Evolutionary conservation across 495 filamentous ascomycete species (phyloP).

Genomic region (Alectoria sarmentosa): DNA sequence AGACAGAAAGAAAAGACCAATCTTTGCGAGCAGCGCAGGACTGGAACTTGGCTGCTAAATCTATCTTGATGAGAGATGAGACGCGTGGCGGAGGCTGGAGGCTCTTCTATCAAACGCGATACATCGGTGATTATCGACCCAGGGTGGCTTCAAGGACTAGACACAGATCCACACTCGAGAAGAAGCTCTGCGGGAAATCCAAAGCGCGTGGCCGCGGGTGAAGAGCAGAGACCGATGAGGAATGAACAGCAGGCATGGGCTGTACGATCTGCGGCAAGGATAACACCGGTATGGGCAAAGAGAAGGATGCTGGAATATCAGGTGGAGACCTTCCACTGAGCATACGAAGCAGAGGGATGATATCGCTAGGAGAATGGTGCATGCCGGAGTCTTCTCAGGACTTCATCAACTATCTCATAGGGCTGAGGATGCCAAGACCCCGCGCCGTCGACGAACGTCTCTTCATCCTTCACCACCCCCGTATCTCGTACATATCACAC

Average conservation of each 20-base stretch:
- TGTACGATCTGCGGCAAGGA: not conserved
- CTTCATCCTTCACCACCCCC: not conserved
- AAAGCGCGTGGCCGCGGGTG: not conserved
- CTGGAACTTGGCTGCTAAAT: not conserved
- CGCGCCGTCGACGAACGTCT: not conserved
- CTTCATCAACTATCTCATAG: not conserved
- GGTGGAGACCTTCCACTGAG: no score
- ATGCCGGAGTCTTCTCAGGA: not conserved
- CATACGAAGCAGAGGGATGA: no score
- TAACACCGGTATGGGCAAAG: not conserved
- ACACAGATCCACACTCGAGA: not conserved
- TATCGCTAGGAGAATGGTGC: not conserved
- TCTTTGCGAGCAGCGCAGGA: not conserved
- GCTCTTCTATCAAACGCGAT: not conserved
- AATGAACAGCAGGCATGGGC: not conserved
- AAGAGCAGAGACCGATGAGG: not conserved
- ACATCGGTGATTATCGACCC: not conserved
- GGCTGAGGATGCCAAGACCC: not conserved
- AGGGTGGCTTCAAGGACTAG: not conserved
- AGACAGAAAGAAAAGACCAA: no score
- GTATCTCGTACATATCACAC: not conserved
- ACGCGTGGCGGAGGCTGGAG: not conserved
- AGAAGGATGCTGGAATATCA: not conserved
- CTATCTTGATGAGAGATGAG: not conserved
- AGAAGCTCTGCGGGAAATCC: no score